These are phyloP conservation scores for Barnettozyma sp. DNA, from an alignment of 805 yeast genomes.

Conservation along the genomic window DNA sequence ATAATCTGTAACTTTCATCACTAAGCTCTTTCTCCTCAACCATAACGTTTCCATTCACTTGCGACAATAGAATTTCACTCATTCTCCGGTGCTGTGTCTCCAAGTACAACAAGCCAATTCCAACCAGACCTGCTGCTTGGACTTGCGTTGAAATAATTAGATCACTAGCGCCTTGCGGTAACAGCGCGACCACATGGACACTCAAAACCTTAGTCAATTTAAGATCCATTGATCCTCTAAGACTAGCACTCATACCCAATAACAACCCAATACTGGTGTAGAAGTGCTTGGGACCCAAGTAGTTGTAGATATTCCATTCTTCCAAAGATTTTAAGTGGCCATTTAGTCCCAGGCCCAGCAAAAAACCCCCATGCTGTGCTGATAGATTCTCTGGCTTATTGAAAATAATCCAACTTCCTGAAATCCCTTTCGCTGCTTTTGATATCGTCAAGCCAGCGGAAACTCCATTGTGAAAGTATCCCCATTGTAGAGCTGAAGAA, in stretches of 20 bases:
- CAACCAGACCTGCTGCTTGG: conserved; percentile 87
- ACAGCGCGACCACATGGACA: conserved; percentile 84
- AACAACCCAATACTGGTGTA: conserved; percentile 80
- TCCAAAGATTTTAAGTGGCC: conserved; percentile 80
- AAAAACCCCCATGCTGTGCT: conserved; percentile 89
- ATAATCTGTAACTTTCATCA: conserved; percentile 75
- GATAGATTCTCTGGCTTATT: conserved; percentile 65
- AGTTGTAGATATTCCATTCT: conserved; percentile 95
- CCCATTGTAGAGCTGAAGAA: conserved; percentile 61
- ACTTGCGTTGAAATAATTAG: conserved; percentile 76
- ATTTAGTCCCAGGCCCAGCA: conserved; percentile 86
- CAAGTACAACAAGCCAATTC: conserved; percentile 78
- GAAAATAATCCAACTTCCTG: conserved; percentile 89
- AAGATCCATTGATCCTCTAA: conserved; percentile 73
- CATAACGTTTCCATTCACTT: conserved; percentile 48
- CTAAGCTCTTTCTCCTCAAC: conserved; percentile 49
- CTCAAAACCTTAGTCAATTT: conserved; percentile 85
- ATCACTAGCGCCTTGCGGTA: conserved; percentile 89
- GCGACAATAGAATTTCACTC: conserved; percentile 72
- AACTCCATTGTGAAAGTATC: conserved; percentile 86
- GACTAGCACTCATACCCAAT: conserved; percentile 89
- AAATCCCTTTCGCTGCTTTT: conserved; percentile 56
- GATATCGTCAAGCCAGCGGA: conserved; percentile 79
- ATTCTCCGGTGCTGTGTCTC: conserved; percentile 78
- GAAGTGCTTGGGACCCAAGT: conserved; percentile 82